phyloP scores from a whole-genome alignment of 768 basidiomycete species.

The Rhodotorula toruloides region DNA sequence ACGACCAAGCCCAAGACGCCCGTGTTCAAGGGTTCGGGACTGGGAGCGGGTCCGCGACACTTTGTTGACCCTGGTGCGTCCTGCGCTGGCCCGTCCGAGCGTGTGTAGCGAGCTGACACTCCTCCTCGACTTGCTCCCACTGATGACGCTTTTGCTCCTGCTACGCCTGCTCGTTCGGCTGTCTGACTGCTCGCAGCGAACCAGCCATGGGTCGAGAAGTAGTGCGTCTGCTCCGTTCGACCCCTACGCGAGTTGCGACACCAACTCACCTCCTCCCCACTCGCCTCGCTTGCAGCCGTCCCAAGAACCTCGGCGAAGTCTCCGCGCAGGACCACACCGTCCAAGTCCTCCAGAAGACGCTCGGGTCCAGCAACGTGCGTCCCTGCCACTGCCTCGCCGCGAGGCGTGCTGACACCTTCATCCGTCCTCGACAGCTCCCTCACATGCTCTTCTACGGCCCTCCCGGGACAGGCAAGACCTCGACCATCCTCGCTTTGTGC shows the following conservation, averaged over 20 bases:
- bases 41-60: conserved; percentile 44
- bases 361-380: conserved; percentile 82
- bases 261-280: no score
- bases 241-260: not conserved
- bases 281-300: conserved; percentile 58
- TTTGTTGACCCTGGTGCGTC: conserved; percentile 49
- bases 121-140: not conserved
- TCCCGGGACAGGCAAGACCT: conserved; percentile 97
- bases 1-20: not conserved
- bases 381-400: not conserved
- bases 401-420: not conserved
- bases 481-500: conserved; percentile 88
- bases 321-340: conserved; percentile 96
- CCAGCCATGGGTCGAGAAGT: conserved; percentile 98
- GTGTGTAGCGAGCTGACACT: no score
- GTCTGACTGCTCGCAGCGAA: not conserved
- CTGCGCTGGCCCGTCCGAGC: not conserved
- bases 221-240: conserved; percentile 54
- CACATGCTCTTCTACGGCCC: conserved; percentile 99
- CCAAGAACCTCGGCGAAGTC: conserved; percentile 95
- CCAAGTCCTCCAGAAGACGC: conserved; percentile 79
- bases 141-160: not conserved
- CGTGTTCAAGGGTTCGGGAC: conserved; percentile 30
- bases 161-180: not conserved
- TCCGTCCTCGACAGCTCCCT: conserved; percentile 63